These are phyloP conservation scores for Gyrodon tennesseensis DNA, from an alignment of 1,284 basidiomycete species.

Conservation along the genomic window DNA sequence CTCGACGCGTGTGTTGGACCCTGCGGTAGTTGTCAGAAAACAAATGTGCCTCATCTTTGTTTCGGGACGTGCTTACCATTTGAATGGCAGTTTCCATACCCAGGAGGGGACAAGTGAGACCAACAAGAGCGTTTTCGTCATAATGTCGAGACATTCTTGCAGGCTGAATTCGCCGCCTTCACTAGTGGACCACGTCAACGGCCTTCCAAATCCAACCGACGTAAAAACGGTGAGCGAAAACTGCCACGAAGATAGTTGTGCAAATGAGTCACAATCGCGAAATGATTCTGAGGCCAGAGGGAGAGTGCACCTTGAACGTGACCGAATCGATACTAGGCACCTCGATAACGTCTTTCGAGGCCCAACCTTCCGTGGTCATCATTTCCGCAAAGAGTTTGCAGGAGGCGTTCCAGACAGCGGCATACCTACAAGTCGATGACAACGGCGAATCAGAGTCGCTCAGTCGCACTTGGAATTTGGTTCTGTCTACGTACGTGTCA, in stretches of 20 bases:
- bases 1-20: conserved; percentile 32
- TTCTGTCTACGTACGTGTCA: neutral
- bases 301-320: conserved; percentile 49
- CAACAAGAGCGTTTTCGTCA: conserved; percentile 42
- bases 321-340: conserved; percentile 46
- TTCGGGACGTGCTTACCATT: neutral
- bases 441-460: neutral
- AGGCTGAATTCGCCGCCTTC: conserved; percentile 47
- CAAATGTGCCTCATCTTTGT: conserved; percentile 38
- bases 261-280: neutral
- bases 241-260: conserved; percentile 33
- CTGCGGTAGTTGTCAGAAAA: conserved; percentile 22
- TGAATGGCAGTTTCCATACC: conserved; percentile 6
- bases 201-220: conserved; percentile 54
- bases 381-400: conserved; percentile 44
- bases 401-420: conserved; percentile 49
- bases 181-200: conserved; percentile 50
- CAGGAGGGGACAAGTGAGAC: conserved; percentile 40
- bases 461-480: neutral
- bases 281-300: no score
- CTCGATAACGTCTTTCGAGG: conserved; percentile 42
- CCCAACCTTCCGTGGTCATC: conserved; percentile 49
- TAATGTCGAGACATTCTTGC: conserved; percentile 48
- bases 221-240: conserved; percentile 54
- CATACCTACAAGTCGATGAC: neutral